These are phyloP conservation scores for Austroboletus novae-zelandiae DNA, from an alignment of 1,284 basidiomycete genomes.

Conservation along the genomic window DNA sequence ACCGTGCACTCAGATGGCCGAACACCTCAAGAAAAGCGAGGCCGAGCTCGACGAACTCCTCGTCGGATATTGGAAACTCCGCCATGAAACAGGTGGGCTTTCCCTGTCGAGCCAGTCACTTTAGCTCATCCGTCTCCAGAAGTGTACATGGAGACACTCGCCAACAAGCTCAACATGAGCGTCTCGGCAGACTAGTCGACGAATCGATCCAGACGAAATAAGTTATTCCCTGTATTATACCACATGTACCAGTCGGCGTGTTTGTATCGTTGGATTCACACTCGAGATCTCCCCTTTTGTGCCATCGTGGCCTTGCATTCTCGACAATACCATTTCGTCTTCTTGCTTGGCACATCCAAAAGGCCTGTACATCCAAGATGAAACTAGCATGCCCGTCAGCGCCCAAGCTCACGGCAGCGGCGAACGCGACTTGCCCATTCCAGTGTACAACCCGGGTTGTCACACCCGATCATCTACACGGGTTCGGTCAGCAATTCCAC, in stretches of 20 bases:
- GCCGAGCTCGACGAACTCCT: constrained; percentile 74
- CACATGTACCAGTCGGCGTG: constrained; percentile 10
- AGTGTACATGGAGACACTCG: constrained; percentile 78
- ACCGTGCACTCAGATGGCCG: constrained; percentile 54
- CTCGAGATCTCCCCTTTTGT: constrained; percentile 29
- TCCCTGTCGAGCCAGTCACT: constrained; percentile 4
- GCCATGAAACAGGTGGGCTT: constrained; percentile 68
- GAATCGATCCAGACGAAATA: background rate
- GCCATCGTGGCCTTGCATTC: constrained; percentile 45
- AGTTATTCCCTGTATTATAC: constrained; percentile 24
- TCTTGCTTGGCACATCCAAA: constrained; percentile 54
- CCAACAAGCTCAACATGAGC: constrained; percentile 62
- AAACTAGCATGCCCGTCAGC: constrained; percentile 47
- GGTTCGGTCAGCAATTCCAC: background rate
- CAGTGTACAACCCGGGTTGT: constrained; percentile 59
- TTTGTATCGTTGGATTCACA: constrained; percentile 10
- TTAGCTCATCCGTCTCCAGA: constrained; percentile 40
- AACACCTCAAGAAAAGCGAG: constrained; percentile 71
- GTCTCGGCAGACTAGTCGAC: constrained; percentile 39
- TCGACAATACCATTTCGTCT: constrained; percentile 70
- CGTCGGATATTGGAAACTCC: constrained; percentile 75
- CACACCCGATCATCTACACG: constrained; percentile 80
- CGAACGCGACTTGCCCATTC: constrained; percentile 66
- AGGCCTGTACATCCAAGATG: constrained; percentile 72
- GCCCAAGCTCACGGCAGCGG: constrained; percentile 4